Base-by-base conservation (phyloP, 1,284 basidiomycete genomes). In the Apiotrichum veenhuisii region DNA sequence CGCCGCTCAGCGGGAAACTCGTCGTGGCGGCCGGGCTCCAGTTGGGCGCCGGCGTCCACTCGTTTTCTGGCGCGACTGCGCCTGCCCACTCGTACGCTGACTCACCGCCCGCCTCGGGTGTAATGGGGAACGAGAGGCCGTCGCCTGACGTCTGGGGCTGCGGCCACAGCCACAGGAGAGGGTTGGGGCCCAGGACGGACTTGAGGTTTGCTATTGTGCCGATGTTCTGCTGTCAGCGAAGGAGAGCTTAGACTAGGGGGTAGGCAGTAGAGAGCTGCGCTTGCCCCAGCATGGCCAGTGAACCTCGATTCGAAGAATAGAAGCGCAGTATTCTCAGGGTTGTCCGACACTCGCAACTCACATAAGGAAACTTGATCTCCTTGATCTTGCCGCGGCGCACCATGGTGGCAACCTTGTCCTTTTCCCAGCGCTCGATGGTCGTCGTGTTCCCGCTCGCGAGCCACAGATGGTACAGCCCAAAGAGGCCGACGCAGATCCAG, bases 381-480 rank as follows among this genome's bases (percentile, higher is more conserved):
- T 82, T 83, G 60, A 98, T 88, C 76, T 88, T 89, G 1, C 94
- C 95, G 58, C 88, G 80, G 15, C 89, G 83, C 45, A 92, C 84
- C 65, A 98, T 82, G 0, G 85, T 89, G 5, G 90, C 87, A 0
- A 87, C 91, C 73, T 89, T 92, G 70, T 98, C 93, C 78, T 97
- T 97, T 74, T 98, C 96, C 90, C 91, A 96, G 1, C 89, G 86
- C 78, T 98, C 95, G 56, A 98, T 96, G 0, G 95, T 98, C 0
- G 95, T 98, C 14, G 87, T 87, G 73, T 98, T 98, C 22, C 82
- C 82, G 14, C 82, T 67, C n/a, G 95, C 75, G 49, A 85, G 83
- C 72, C 87, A 89, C 62, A 94, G 85, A 67, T 98, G 96, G 71
- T 95, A 98, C 27, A 93, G 57, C 83, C 89, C 91, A 78, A 94